Evolutionary conservation across 441 rosid species (phyloP), one percentile per base, ranked within the genome.

Genomic region (Arabidopsis hybrid): DNA sequence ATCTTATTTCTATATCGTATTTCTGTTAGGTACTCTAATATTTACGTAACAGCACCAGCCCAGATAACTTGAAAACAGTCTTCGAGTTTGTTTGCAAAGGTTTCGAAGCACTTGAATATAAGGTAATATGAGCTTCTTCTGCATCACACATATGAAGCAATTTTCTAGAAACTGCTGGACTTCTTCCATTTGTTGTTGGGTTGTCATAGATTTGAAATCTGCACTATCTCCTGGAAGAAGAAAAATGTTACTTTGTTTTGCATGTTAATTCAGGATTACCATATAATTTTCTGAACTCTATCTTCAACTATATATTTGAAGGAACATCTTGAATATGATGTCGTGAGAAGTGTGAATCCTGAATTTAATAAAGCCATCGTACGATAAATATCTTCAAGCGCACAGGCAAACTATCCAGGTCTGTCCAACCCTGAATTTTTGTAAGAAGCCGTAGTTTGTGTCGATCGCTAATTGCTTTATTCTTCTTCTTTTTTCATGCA

Each of bases 381-480:
- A 74, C 85, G 93, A 88, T 95, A 78, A 91, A 95, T 80, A 83
- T 95, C 72, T 89, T 83, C 83, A 95, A 85, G 87, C 96, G 79
- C 97, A 95, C 81, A 84, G 97, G 71, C 99, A 95, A 85, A 93
- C 97, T 36, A 89, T 95, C 80, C 99, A 93, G 96, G 99, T 95
- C 43, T 67, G 77, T 36, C 58, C 58, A 47, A 18, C 42, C 59
- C 63, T 52, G 14, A 5, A 26, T 26, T 21, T 43, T 42, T 61
- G 4, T 31, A 36, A 16, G 35, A 16, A 17, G 46, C 58, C 32
- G 21, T 39, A 17, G 17, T 26, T 52, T 39, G 39, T 31, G 65
- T 26, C n/a, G n/a, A n/a, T n/a, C n/a, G n/a, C n/a, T n/a, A 21
- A 21, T 21, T 21, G 26, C 26, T 21, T 21, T 21, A 21, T 21